Conservation (phyloP, 208 protist genomes). For the Trichomonas tenax region DNA sequence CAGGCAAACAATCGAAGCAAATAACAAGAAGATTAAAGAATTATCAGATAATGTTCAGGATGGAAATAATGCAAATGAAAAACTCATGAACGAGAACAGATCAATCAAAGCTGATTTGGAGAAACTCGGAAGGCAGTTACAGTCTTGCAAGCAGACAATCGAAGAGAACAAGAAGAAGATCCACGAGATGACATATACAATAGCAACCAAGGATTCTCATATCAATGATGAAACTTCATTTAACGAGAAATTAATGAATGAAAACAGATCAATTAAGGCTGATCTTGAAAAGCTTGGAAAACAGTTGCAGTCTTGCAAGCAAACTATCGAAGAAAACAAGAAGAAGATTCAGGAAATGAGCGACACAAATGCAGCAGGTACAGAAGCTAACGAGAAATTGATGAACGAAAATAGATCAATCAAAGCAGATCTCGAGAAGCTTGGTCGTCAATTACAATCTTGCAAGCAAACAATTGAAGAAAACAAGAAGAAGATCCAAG, state of each 20-base stretch:
- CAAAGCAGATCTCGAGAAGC: neutral
- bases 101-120: neutral
- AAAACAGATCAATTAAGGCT: neutral
- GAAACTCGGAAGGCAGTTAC: neutral
- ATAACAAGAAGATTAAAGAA: no score
- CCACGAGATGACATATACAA: neutral
- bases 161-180: neutral
- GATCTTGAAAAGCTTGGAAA: neutral
- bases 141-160: neutral
- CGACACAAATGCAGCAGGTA: neutral
- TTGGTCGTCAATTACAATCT: neutral
- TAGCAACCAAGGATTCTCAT: neutral
- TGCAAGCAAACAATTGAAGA: neutral
- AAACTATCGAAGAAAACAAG: neutral
- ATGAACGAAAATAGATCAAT: neutral
- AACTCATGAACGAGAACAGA: neutral
- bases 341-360: neutral
- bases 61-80: no score
- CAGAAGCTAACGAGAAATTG: neutral
- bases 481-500: neutral
- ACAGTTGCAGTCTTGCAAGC: neutral
- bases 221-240: neutral
- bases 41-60: no score
- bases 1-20: no score
- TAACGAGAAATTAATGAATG: neutral